Evolutionary conservation across 2,329 filamentous ascomycete species (phyloP), one percentile per base, ranked within the genome.

Genomic region (Trichophyton mentagrophytes): DNA sequence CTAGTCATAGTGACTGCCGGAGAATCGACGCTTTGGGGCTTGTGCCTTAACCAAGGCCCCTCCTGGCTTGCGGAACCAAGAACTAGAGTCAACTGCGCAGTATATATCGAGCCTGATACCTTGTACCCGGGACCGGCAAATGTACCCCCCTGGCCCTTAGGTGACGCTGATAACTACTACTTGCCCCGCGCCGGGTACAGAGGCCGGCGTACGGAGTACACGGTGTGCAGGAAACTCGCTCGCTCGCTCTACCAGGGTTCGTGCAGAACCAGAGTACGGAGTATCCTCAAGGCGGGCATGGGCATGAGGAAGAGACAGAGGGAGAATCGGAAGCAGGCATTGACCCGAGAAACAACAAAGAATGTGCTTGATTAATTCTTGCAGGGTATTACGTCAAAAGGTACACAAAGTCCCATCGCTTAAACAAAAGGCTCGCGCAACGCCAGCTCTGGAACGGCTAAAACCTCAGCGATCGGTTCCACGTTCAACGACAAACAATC

Each of bases 371-470:
- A 51, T 51, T 27, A 30, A 25, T 17, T 51, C 46, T 30, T 27
- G 46, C 20, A 51, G 22, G 20, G 11, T 27, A 51, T 55, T 44
- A 36, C 51, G 27, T 36, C 20, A 7, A 27, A 36, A 36, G 46
- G 20, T 20, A 36, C 25, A 55, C 51, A 36, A 38, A 55, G n/a
- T 20, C 30, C 15, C 3, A 55, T 55, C 51, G 30, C 51, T 38
- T 55, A 55, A 36, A 30, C 46, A 27, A 51, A 51, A 17, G 27
- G n/a, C n/a, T 55, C 51, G 51, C 47, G 47, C 47, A 55, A 55
- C 51, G 51, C 30, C 51, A 17, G 33, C 27, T 36, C 27, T 51
- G 44, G 20, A 55, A 30, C 27, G 27, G 27, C 27, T 30, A 30
- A 30, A 36, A 15, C 51, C 33, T 3, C 17, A 20, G 17, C 51